These are phyloP conservation scores for Podospora pseudoanserina DNA, from an alignment of 495 filamentous ascomycete genomes.

Conservation along the genomic window DNA sequence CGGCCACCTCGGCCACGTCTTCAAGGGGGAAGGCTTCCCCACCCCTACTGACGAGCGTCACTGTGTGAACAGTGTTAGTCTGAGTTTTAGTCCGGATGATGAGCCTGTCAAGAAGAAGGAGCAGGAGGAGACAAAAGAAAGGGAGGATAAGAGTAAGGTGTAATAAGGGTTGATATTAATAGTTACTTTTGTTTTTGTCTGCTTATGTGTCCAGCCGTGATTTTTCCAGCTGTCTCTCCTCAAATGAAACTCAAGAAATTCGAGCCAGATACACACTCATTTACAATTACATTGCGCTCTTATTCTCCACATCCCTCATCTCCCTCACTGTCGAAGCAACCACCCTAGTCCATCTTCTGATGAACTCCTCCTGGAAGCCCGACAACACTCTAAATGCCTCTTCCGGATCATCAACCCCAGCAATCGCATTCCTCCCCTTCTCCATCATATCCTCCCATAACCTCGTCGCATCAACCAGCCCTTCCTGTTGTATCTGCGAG, in stretches of 20 bases:
- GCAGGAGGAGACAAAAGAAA: constrained; percentile 22
- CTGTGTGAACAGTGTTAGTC: constrained; percentile 91
- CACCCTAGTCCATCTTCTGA: constrained; percentile 11
- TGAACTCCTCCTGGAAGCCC: constrained; percentile 19
- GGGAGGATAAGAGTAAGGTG: constrained; percentile 28
- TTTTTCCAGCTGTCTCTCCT: neutral
- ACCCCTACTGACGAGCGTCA: constrained; percentile 95
- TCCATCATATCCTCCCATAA: constrained; percentile 30
- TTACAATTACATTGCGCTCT: neutral
- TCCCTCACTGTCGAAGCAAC: constrained; percentile 11
- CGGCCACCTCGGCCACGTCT: constrained; percentile 94
- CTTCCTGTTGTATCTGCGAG: constrained; percentile 19
- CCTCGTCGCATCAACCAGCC: constrained; percentile 21
- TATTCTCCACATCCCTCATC: constrained; percentile 16
- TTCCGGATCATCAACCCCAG: constrained; percentile 5
- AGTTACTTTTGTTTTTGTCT: neutral
- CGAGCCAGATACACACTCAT: neutral
- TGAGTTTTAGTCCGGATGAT: constrained; percentile 67
- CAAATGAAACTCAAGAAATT: neutral
- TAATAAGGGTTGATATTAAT: constrained; percentile 8
- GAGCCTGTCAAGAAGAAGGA: constrained; percentile 45
- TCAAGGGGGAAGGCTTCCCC: constrained; percentile 87
- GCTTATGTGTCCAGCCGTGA: neutral
- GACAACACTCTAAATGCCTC: constrained; percentile 14
- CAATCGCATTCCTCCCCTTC: constrained; percentile 16